Base-by-base conservation (phyloP, 768 basidiomycete species). In the Grammothele lineata region DNA sequence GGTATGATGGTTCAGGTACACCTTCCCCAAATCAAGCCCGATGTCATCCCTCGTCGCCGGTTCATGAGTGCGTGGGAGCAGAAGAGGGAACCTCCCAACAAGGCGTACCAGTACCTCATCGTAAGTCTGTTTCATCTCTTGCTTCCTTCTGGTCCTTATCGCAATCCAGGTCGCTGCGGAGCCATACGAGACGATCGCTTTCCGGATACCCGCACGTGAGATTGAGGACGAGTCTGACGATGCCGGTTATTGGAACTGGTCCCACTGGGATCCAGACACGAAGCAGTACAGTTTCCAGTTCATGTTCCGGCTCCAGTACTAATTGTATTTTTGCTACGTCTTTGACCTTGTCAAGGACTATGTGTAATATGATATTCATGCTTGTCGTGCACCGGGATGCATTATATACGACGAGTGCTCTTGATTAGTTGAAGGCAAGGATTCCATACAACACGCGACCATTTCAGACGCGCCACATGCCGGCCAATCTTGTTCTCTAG, bases 11-110 rank as follows among this genome's bases (percentile, higher is more conserved):
- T 98, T 41, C 94, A 97, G 58, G 88, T 98, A 2, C 91, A 95
- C 66, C 74, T 97, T 38, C 94, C 94, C 5, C 92, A 97, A 69
- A 91, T 97, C 57, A 94, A 92, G 67, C 67, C 80, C 5, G 92
- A 76, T 22, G 87, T 93, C 41, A 67, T 82, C 32, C 96, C 96
- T 34, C 76, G 91, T 45, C 74, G 91, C 52, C 78, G 94, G 41
- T 95, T 96, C 69, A 97, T 96, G 94, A 92, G 88, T 60, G 87
- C 91, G 52, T 99, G 93, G 83, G 95, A 98, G 68, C 96, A 98
- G 69, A 90, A 91, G 65, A 74, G 85, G 58, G 95, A 97, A 66
- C 84, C 87, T 10, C 93, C 93, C 1, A 97, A 97, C 74, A 86
- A 92, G 66, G 87, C 92, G 11, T 94, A 95, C 66, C 96, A 98